Evolutionary conservation across 2,329 filamentous ascomycete genomes (phyloP), one percentile per base, ranked within the genome.

Genomic region (Fusarium longipes): DNA sequence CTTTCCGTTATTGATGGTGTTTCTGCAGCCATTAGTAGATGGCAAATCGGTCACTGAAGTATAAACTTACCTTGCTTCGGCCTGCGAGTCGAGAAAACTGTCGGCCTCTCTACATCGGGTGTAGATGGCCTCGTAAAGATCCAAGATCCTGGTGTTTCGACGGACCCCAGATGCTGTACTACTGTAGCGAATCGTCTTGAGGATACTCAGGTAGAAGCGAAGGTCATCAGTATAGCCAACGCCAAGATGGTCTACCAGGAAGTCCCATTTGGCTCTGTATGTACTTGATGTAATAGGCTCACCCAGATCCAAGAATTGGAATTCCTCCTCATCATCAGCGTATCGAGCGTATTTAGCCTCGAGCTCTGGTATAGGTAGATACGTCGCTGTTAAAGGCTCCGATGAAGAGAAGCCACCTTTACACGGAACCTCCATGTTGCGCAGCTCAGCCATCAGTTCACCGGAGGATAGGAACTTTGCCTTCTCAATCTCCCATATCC

Each of bases 61-160:
- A 6, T 10, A 29, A 25, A 48, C 66, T 7, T 1, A 71, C 69
- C 57, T 58, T 33, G 54, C 55, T 14, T 57, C 22, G 6, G 40
- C 29, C 7, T 57, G 51, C 1, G 60, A 47, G 3, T 68, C 52
- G 1, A 56, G 35, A 11, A 56, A 56, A 29, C 40, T 58, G 5
- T 68, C 36, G 1, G 61, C 42, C 18, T 71, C 69, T 1, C 60
- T 65, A 22, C 63, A 73, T 3, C 63, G 63, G 0, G 63, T 18
- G 5, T 70, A 43, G 18, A 71, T 59, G 10, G 45, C 43, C n/a
- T 70, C 66, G 4, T 72, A 72, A 7, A 72, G 58, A 45, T 72
- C 67, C 5, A 71, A 20, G 1, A 71, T 49, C 3, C 47, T 53
- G 2, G 17, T 43, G 17, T 38, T 36, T 1, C 29, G 56, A 30